phyloP scores from a whole-genome alignment of 371 early-diverging fungal genomes.

The Phascolomyces articulosus region DNA sequence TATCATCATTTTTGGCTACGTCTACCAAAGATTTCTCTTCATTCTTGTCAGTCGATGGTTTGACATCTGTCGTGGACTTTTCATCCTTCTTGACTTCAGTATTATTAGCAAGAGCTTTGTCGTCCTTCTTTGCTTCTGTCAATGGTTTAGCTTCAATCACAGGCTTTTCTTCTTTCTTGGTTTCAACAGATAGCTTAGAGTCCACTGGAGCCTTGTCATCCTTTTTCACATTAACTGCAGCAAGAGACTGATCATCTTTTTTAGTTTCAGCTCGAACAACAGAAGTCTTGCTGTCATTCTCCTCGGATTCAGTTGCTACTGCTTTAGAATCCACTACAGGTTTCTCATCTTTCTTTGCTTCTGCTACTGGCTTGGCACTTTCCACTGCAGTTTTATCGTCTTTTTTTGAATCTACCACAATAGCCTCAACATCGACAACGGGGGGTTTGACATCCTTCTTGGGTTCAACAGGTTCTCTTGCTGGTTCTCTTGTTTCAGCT shows the following conservation, averaged over 20 bases:
- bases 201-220: background rate
- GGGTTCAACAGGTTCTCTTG: too few species aligned
- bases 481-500: too few species aligned
- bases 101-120: background rate
- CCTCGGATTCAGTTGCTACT: background rate
- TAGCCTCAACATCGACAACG: too few species aligned
- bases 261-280: too few species aligned
- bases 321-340: background rate
- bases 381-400: too few species aligned
- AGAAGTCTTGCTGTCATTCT: too few species aligned
- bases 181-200: background rate
- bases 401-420: too few species aligned
- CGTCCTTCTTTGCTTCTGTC: background rate
- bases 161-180: background rate
- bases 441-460: too few species aligned
- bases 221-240: background rate
- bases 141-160: background rate
- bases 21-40: too few species aligned
- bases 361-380: too few species aligned
- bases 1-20: too few species aligned
- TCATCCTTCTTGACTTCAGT: conserved; percentile 1
- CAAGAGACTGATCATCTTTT: background rate
- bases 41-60: too few species aligned
- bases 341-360: background rate
- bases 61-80: background rate